These are phyloP conservation scores for Aspergillus pseudotamarii DNA, from an alignment of 2,329 filamentous ascomycete species.

Conservation along the genomic window DNA sequence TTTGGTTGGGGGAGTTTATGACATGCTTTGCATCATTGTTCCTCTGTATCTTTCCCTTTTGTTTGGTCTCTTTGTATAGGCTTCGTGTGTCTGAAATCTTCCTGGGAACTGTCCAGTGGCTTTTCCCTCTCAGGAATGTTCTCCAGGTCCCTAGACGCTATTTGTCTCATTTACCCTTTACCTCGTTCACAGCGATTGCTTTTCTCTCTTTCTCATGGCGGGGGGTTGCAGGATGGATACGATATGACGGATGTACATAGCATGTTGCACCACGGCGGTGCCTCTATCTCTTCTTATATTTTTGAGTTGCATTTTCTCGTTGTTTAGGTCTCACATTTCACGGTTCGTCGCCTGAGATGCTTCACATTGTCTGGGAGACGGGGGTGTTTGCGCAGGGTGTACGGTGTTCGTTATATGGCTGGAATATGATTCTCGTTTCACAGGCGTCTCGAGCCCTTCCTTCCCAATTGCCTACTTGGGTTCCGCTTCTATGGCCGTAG, in stretches of 20 bases:
- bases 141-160: neutral
- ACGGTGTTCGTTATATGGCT: constrained; percentile 34
- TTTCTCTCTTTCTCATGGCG: constrained; percentile 12
- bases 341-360: constrained; percentile 24
- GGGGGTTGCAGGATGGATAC: constrained; percentile 26
- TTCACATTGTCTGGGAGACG: constrained; percentile 27
- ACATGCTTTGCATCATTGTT: constrained; percentile 12
- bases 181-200: neutral
- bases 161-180: constrained; percentile 10
- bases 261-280: constrained; percentile 24
- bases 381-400: constrained; percentile 35
- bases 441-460: neutral
- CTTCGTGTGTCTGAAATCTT: neutral
- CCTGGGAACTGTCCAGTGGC: neutral
- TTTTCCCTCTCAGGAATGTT: neutral
- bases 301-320: constrained; percentile 29
- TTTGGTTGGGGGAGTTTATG: constrained; percentile 16
- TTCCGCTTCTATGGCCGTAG: neutral
- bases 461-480: neutral
- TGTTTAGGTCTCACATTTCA: constrained; percentile 19
- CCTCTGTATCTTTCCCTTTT: constrained; percentile 8
- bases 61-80: constrained; percentile 19
- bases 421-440: constrained; percentile 30
- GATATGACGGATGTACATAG: constrained; percentile 44
- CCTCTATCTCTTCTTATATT: constrained; percentile 14